These are phyloP conservation scores for Sphenostylis stenocarpa DNA, from an alignment of 306 rosid genomes.

Conservation along the genomic window DNA sequence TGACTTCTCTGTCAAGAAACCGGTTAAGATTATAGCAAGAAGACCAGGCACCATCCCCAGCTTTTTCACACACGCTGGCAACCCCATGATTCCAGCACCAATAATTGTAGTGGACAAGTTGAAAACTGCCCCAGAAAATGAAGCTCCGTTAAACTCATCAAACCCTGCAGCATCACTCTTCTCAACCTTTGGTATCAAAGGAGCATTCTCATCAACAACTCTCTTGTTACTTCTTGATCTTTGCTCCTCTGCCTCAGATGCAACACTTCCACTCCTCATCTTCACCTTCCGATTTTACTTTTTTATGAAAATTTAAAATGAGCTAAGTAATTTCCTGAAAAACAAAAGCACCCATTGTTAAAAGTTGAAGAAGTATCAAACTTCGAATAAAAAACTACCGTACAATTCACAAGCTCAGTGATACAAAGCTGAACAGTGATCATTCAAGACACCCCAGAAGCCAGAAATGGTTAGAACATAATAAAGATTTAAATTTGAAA, in stretches of 20 bases:
- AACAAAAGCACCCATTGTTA: conserved; percentile 28
- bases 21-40: conserved; percentile 60
- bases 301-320: background rate
- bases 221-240: conserved; percentile 44
- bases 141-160: conserved; percentile 81
- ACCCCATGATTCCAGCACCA: conserved; percentile 94
- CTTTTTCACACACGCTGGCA: conserved; percentile 81
- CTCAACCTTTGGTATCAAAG: conserved; percentile 59
- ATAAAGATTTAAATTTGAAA: background rate
- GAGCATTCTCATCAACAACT: conserved; percentile 61
- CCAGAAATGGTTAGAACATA: background rate
- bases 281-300: conserved; percentile 10
- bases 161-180: conserved; percentile 40
- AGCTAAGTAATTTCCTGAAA: conserved; percentile 3
- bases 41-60: conserved; percentile 86
- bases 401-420: background rate
- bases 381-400: background rate
- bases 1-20: conserved; percentile 70
- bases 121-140: conserved; percentile 80
- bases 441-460: conserved; percentile 5
- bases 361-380: conserved; percentile 19
- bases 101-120: conserved; percentile 86
- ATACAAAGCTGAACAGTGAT: conserved; percentile 12
- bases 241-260: conserved; percentile 42
- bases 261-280: conserved; percentile 51